Conservation (phyloP, 306 rosid species). For the Glycine tomentella region DNA sequence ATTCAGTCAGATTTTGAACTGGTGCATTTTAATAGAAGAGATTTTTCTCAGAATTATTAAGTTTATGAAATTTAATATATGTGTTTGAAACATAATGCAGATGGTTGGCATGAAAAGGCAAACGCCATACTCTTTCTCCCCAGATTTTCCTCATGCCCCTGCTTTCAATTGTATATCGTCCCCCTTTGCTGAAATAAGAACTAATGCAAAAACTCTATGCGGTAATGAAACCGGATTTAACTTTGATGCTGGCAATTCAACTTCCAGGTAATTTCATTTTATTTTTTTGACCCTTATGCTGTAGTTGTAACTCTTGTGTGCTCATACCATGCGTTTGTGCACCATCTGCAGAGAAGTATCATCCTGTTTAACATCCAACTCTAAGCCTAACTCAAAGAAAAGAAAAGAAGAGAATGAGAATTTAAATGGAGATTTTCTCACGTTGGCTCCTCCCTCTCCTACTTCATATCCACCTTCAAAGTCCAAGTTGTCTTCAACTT, state of each 20-base stretch:
- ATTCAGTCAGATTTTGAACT: slow-evolving; percentile 8
- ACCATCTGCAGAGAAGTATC: slow-evolving; percentile 59
- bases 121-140: slow-evolving; percentile 69
- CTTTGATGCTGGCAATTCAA: slow-evolving; percentile 46
- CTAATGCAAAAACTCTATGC: slow-evolving; percentile 49
- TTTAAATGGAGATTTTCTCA: slow-evolving; percentile 61
- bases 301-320: slow-evolving; percentile 19
- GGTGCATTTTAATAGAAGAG: neutral
- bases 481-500: slow-evolving; percentile 44
- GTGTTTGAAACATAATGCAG: slow-evolving; percentile 52
- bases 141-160: slow-evolving; percentile 54
- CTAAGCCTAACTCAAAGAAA: slow-evolving; percentile 51
- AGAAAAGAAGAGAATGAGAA: slow-evolving; percentile 50
- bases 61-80: neutral
- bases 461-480: slow-evolving; percentile 51
- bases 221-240: slow-evolving; percentile 49
- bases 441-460: slow-evolving; percentile 62
- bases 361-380: slow-evolving; percentile 54
- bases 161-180: slow-evolving; percentile 51
- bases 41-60: neutral
- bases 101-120: slow-evolving; percentile 77
- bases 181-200: slow-evolving; percentile 54
- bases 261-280: slow-evolving; percentile 58
- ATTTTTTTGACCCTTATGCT: slow-evolving; percentile 15
- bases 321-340: slow-evolving; percentile 41